Conservation (phyloP, 176 grass and related monocot genomes). For the Otatea glauca region DNA sequence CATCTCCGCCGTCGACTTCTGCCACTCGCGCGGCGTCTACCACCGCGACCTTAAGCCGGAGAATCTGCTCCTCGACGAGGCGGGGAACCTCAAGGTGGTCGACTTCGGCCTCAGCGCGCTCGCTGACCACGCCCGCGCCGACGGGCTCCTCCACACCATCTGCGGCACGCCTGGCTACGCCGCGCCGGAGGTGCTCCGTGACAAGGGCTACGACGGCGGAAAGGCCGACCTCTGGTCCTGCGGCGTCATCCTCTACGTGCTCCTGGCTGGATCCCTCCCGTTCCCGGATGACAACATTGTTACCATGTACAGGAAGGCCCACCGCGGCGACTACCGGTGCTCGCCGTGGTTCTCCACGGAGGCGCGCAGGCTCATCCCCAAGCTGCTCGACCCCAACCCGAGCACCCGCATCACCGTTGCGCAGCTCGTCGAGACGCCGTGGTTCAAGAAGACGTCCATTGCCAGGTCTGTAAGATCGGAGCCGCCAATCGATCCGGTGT, state of each 20-base stretch:
- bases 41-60: slow-evolving; percentile 98
- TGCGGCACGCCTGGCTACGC: slow-evolving; percentile 93
- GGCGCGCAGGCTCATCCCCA: slow-evolving; percentile 60
- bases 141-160: slow-evolving; percentile 94
- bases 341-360: slow-evolving; percentile 87
- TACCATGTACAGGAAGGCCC: slow-evolving; percentile 80
- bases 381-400: slow-evolving; percentile 82
- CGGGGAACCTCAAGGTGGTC: slow-evolving; percentile 85
- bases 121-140: slow-evolving; percentile 65
- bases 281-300: slow-evolving; percentile 83
- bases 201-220: slow-evolving; percentile 87
- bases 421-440: slow-evolving; percentile 77
- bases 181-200: slow-evolving; percentile 82
- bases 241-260: slow-evolving; percentile 91
- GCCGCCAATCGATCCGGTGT: slow-evolving; percentile 47
- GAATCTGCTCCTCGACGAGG: slow-evolving; percentile 87
- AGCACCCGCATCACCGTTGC: slow-evolving; percentile 73
- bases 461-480: slow-evolving; percentile 29
- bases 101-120: slow-evolving; percentile 92
- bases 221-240: slow-evolving; percentile 94
- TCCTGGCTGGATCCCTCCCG: slow-evolving; percentile 81
- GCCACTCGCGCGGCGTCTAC: slow-evolving; percentile 90
- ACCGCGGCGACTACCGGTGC: slow-evolving; percentile 80
- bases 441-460: slow-evolving; percentile 71
- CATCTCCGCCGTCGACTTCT: slow-evolving; percentile 89